These are phyloP conservation scores for Apiospora aurea DNA, from an alignment of 2,329 filamentous ascomycete species.

Conservation along the genomic window DNA sequence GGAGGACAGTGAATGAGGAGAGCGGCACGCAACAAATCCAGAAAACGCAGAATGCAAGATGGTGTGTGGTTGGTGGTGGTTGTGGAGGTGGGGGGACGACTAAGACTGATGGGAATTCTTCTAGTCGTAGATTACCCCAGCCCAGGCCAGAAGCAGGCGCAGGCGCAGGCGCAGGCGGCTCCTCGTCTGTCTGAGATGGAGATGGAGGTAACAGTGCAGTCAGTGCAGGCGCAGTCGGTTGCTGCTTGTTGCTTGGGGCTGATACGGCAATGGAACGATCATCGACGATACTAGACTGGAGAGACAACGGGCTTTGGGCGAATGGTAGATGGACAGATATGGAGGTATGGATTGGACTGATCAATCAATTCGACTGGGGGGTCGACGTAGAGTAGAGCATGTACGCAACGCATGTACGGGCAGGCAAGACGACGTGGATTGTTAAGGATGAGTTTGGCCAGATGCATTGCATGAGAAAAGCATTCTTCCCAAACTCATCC, in stretches of 20 bases:
- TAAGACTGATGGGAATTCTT: conserved; percentile 16
- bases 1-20: conserved; percentile 20
- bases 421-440: not conserved
- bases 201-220: not conserved
- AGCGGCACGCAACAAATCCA: conserved; percentile 18
- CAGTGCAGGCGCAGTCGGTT: not conserved
- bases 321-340: conserved; percentile 7
- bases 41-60: conserved; percentile 16
- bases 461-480: not conserved
- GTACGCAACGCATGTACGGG: not conserved
- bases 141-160: not conserved
- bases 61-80: conserved; percentile 20
- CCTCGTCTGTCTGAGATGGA: conserved; percentile 6
- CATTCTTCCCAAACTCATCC: not conserved
- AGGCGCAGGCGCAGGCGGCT: conserved; percentile 5
- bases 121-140: conserved; percentile 4
- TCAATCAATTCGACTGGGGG: not conserved
- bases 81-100: conserved; percentile 20
- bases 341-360: not conserved
- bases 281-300: not conserved
- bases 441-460: not conserved
- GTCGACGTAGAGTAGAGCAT: conserved; percentile 9
- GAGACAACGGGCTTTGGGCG: not conserved
- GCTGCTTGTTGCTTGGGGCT: not conserved
- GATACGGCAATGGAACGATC: not conserved